A percentile compares a stretch with the other conserved stretches of the same genome.
phyloP scores from a whole-genome alignment of 2,329 filamentous ascomycete species.

The Apiospora rasikravindrae region DNA sequence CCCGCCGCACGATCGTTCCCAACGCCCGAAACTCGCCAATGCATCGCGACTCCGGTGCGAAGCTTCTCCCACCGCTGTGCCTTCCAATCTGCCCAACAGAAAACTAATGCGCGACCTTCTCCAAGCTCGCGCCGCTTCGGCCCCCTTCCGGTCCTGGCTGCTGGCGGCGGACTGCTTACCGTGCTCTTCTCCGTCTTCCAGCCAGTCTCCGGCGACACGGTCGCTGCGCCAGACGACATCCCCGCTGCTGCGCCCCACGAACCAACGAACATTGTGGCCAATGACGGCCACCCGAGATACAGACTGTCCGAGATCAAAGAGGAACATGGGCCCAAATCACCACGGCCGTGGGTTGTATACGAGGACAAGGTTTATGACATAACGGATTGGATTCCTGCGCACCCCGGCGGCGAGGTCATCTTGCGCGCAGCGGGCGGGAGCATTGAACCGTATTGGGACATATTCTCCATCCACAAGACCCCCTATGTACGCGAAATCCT shows the following conservation, averaged over 20 bases:
- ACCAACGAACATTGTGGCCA: slow-evolving; percentile 36
- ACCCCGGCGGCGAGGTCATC: slow-evolving; percentile 73
- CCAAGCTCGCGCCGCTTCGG: slow-evolving; percentile 7
- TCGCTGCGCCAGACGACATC: slow-evolving; percentile 24
- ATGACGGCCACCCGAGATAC: slow-evolving; percentile 53
- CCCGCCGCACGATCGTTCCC: not conserved
- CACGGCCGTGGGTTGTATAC: slow-evolving; percentile 67
- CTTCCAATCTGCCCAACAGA: not conserved
- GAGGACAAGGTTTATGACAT: slow-evolving; percentile 73
- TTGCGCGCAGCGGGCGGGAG: slow-evolving; percentile 67
- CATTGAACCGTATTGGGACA: slow-evolving; percentile 73
- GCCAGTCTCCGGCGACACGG: slow-evolving; percentile 28
- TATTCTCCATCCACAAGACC: slow-evolving; percentile 72
- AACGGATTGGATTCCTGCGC: slow-evolving; percentile 69
- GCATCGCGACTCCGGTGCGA: not conserved
- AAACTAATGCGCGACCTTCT: not conserved
- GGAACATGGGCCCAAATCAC: slow-evolving; percentile 56
- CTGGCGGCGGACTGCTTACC: slow-evolving; percentile 35
- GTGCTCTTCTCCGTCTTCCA: slow-evolving; percentile 34
- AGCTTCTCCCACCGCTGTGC: not conserved
- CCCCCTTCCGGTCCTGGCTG: slow-evolving; percentile 33
- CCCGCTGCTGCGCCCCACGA: slow-evolving; percentile 20
- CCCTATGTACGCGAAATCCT: slow-evolving; percentile 69
- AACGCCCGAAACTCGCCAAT: not conserved
- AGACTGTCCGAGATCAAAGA: slow-evolving; percentile 55